These are phyloP conservation scores for Nemania sp. DNA, from an alignment of 2,329 filamentous ascomycete species.

Conservation along the genomic window DNA sequence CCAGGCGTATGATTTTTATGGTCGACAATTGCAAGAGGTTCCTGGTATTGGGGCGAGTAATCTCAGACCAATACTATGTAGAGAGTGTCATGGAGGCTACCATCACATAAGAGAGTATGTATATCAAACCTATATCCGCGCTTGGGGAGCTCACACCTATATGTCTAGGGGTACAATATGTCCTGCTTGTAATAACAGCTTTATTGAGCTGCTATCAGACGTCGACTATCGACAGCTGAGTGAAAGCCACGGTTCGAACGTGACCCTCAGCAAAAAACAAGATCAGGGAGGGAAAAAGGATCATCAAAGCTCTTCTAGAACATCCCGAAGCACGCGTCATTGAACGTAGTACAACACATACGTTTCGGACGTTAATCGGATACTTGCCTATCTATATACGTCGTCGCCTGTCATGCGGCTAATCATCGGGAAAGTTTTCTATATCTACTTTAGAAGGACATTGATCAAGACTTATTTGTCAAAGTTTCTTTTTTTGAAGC, in stretches of 20 bases:
- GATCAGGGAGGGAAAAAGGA: constrained; percentile 36
- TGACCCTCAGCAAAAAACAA: constrained; percentile 18
- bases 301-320: constrained; percentile 28
- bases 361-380: background rate
- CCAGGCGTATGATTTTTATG: constrained; percentile 17
- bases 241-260: constrained; percentile 6
- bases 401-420: background rate
- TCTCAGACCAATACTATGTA: constrained; percentile 25
- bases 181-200: constrained; percentile 31
- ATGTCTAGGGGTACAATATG: constrained; percentile 24
- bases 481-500: background rate
- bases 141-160: background rate
- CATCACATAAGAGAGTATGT: constrained; percentile 33
- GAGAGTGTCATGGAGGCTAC: constrained; percentile 30
- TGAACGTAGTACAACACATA: background rate
- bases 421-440: background rate
- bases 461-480: background rate
- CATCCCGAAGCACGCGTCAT: constrained; percentile 29
- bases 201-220: constrained; percentile 31
- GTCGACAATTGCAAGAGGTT: constrained; percentile 24
- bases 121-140: background rate
- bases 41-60: constrained; percentile 31
- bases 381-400: no score
- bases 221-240: constrained; percentile 26
- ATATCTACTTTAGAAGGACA: background rate